A percentile compares a stretch with the other conserved stretches of the same genome.
These are phyloP conservation scores for Pyrenula massariospora DNA, from an alignment of 495 filamentous ascomycete genomes.

Conservation along the genomic window DNA sequence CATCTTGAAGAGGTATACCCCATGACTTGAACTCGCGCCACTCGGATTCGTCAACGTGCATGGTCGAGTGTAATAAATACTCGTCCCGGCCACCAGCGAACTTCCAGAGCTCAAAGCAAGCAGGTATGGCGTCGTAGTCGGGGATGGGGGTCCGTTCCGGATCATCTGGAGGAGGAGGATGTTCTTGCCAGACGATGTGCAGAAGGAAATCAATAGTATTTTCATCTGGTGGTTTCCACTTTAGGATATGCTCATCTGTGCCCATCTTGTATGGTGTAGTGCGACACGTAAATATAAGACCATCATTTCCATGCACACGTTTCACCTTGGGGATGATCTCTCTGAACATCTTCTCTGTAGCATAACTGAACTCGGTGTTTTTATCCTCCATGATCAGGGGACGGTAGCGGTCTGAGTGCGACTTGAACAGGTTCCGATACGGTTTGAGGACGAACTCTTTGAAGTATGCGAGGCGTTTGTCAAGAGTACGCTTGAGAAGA, in stretches of 20 bases:
- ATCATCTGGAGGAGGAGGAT: constrained; percentile 56
- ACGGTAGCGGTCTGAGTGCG: constrained; percentile 54
- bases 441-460: constrained; percentile 67
- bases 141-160: constrained; percentile 34
- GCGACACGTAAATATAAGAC: constrained; percentile 90
- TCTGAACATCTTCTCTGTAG: constrained; percentile 80
- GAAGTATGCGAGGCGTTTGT: constrained; percentile 84
- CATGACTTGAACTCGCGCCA: constrained; percentile 73
- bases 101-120: constrained; percentile 44
- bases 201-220: constrained; percentile 90
- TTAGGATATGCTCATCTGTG: constrained; percentile 85
- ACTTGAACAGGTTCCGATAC: constrained; percentile 57
- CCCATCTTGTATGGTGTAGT: constrained; percentile 74
- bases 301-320: constrained; percentile 76
- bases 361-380: constrained; percentile 76
- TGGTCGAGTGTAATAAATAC: constrained; percentile 50
- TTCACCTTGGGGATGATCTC: constrained; percentile 69
- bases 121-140: constrained; percentile 52
- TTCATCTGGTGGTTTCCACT: constrained; percentile 90
- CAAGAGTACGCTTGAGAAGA: constrained; percentile 65
- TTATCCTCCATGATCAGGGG: constrained; percentile 79
- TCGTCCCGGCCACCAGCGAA: constrained; percentile 38
- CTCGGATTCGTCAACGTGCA: constrained; percentile 61
- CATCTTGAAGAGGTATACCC: constrained; percentile 60
- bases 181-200: constrained; percentile 58